Evolutionary conservation across 1,284 basidiomycete species (phyloP), one percentile per base, ranked within the genome.

Genomic region (Trametes pubescens): DNA sequence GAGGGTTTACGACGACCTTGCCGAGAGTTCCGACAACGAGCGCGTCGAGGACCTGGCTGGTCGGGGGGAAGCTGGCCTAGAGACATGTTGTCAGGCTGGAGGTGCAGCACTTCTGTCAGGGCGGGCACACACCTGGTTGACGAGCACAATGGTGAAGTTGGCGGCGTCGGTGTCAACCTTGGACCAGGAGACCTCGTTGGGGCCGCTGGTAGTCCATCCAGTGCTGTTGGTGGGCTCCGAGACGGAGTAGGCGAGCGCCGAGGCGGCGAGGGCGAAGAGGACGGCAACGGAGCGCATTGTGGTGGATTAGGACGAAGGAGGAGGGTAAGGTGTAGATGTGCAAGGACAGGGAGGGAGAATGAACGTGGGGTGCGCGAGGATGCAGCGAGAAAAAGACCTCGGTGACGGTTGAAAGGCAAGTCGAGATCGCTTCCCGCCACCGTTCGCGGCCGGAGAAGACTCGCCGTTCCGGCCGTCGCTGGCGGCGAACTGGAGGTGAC

Each of bases 101-200:
- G 16, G 10, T 2, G n/a, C 18, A 10, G 24, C 8, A 34, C 22
- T 16, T 34, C 2, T 8, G 11, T 8, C 8, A 11, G n/a, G 22
- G 44, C 11, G 16, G 35, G 11, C 7, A 49, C 54, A 13, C 62
- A 85, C 91, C 74, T 81, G 76, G 78, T 93, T 92, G 70, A 81
- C 82, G 57, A 95, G 82, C 57, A 92, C 78, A 54, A 85, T 81
- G 13, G 89, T 86, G 76, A 95, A 94, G 78, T 85, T 92, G 57
- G 64, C 49, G 0, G 84, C 74, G 72, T 94, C 92, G 21, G 89
- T 90, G 64, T 64, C 64, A 65, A 92, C 91, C n/a, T 81, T 81
- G 2, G 77, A 63, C 92, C 92, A 94, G 21, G 76, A 64, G 65
- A 93, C 77, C 38, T 75, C 80, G 74, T 94, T 91, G 54, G 81